These are phyloP conservation scores for Mycena kentingensis DNA, from an alignment of 768 basidiomycete species.

Conservation along the genomic window DNA sequence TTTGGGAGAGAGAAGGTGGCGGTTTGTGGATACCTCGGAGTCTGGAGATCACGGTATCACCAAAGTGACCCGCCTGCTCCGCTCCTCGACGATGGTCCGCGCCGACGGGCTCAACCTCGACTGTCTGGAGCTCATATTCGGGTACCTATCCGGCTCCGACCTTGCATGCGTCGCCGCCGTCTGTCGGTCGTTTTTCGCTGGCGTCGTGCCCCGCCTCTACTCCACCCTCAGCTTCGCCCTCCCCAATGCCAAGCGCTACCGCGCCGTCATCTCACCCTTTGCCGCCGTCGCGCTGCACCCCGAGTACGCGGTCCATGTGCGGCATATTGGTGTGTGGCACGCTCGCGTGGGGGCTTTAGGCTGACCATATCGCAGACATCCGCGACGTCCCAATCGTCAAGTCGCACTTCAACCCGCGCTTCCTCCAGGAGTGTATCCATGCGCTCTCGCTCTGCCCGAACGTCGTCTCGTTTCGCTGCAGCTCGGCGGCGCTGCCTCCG, in stretches of 20 bases:
- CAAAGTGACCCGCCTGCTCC: no score
- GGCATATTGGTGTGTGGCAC: slow-evolving; percentile 51
- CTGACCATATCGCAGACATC: slow-evolving; percentile 43
- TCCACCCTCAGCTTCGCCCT: slow-evolving; percentile 54
- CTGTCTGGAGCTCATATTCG: slow-evolving; percentile 70
- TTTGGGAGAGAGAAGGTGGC: no score
- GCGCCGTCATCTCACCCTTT: slow-evolving; percentile 61
- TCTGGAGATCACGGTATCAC: no score
- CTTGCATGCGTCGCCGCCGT: slow-evolving; percentile 65
- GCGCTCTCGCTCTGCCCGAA: slow-evolving; percentile 54
- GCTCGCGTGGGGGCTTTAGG: not conserved
- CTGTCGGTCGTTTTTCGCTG: slow-evolving; percentile 64
- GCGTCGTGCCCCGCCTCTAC: slow-evolving; percentile 66
- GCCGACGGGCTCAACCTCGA: slow-evolving; percentile 72
- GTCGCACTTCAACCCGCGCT: slow-evolving; percentile 42
- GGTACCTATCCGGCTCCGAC: slow-evolving; percentile 53
- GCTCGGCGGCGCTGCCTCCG: slow-evolving; percentile 47
- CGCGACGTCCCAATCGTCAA: slow-evolving; percentile 47
- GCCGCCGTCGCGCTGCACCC: slow-evolving; percentile 54
- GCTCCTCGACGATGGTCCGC: slow-evolving; percentile 67
- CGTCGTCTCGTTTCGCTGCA: slow-evolving; percentile 59
- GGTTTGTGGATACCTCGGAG: no score
- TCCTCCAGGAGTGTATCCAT: slow-evolving; percentile 53
- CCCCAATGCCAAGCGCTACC: slow-evolving; percentile 60
- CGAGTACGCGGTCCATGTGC: slow-evolving; percentile 58